Base-by-base conservation (phyloP, 257 asterid genomes). In the Ilex aquifolium region DNA sequence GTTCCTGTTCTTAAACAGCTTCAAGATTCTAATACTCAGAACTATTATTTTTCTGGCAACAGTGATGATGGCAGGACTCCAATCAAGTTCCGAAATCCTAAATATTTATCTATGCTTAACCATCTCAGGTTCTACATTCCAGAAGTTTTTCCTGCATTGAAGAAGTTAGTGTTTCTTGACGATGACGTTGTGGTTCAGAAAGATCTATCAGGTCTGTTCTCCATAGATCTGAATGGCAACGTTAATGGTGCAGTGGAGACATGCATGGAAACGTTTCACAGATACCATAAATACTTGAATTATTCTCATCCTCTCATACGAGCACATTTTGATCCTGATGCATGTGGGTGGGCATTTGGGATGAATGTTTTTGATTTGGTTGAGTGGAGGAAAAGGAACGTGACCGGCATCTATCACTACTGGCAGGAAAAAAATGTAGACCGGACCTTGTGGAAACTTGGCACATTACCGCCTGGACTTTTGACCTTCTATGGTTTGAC, bases 1-100 rank as follows among this genome's bases (percentile, higher is more conserved):
- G 87, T 82, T 48, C 90, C 90, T 0, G 90, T 85, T 64, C 87
- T 85, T 51, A 78, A 83, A 71, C 93, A 85, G 68, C 87, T 85
- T 59, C 85, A 85, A 66, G 85, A 85, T 62, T 74, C 80, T 0
- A 87, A 85, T 42, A 85, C 89, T 13, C 89, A 80, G 66, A 85
- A 73, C 74, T 85, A 85, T 76, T 85, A 85, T 76, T 85, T 85
- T 73, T 80, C 87, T 0, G 85, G 89, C 15, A 72, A 53, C 31
- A 75, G 74, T 11, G 82, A 80, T 7, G 83, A 82, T 61, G 76
- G 73, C 44, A 69, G 76, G 27, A 85, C 87, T 13, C 93, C 92
- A 14, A 80, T 85, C 73, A 84, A 84, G 70, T 84, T 79, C 82
- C 68, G 91, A 44, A 84, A 84, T 67, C 91, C 91, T 3, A 84